phyloP scores from a whole-genome alignment of 768 basidiomycete genomes.

The Agaricus sinodeliciosus region DNA sequence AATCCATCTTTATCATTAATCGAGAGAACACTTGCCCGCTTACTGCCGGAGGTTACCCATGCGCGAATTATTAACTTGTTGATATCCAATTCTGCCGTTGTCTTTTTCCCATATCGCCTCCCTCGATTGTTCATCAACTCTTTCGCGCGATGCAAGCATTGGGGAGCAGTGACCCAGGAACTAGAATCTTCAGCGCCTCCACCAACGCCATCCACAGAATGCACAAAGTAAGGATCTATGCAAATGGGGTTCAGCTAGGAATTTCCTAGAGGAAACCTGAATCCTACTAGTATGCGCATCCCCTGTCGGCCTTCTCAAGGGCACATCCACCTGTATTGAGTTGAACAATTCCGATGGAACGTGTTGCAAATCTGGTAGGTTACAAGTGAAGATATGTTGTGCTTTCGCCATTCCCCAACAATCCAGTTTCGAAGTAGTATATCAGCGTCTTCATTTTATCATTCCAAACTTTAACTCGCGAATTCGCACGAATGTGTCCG shows the following conservation, averaged over 20 bases:
- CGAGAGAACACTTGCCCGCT: constrained; percentile 22
- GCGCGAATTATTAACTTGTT: constrained; percentile 29
- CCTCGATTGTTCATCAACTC: constrained; percentile 25
- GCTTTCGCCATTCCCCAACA: constrained; percentile 15
- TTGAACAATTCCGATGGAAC: constrained; percentile 30
- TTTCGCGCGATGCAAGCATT: constrained; percentile 19
- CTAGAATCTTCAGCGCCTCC: constrained; percentile 4
- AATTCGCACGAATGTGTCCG: constrained; percentile 7
- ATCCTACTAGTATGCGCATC: constrained; percentile 18
- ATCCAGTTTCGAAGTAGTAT: constrained; percentile 17
- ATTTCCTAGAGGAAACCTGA: background rate
- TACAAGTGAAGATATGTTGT: constrained; percentile 45
- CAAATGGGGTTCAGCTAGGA: background rate
- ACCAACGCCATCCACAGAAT: constrained; percentile 8
- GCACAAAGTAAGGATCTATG: constrained; percentile 26
- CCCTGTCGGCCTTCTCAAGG: constrained; percentile 23
- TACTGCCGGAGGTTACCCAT: constrained; percentile 35
- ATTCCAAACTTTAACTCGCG: constrained; percentile 16
- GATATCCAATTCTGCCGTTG: constrained; percentile 21
- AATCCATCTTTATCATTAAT: background rate
- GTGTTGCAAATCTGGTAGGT: constrained; percentile 31
- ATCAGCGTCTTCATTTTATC: constrained; percentile 29
- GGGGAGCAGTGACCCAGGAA: constrained; percentile 15
- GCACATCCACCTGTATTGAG: constrained; percentile 30
- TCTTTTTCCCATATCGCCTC: constrained; percentile 27